phyloP scores from a whole-genome alignment of 495 filamentous ascomycete genomes.

The Oidiodendron maius region DNA sequence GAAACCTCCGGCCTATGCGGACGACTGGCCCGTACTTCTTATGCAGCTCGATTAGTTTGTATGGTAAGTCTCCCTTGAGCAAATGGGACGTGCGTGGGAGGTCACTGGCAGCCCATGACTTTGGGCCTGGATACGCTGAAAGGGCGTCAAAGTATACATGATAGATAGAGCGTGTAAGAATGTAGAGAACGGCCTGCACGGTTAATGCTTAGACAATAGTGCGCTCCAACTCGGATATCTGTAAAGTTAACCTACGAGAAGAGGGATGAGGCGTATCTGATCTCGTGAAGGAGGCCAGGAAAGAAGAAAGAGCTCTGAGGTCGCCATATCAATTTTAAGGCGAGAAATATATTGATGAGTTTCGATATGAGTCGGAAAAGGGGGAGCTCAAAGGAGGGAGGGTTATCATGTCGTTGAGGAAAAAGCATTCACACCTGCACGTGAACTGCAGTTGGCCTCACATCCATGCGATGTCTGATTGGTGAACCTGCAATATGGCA shows the following conservation, averaged over 20 bases:
- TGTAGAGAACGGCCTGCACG: neutral
- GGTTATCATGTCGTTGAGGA: neutral
- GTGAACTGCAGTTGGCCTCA: neutral
- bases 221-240: neutral
- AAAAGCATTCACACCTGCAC: neutral
- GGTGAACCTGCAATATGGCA: neutral
- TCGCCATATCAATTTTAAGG: neutral
- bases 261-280: neutral
- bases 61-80: constrained; percentile 18
- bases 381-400: neutral
- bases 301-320: neutral
- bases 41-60: constrained; percentile 31
- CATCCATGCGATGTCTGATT: neutral
- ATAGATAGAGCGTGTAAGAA: neutral
- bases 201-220: neutral
- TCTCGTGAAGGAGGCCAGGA: neutral
- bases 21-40: constrained; percentile 44
- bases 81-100: constrained; percentile 27
- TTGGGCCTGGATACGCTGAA: constrained; percentile 38
- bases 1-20: constrained; percentile 46
- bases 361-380: neutral
- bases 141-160: constrained; percentile 35
- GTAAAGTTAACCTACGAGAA: neutral
- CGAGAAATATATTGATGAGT: neutral
- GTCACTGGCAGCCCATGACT: constrained; percentile 33